Percentiles rank a stretch among this genome's conserved stretches.
These are phyloP conservation scores for Sugiyamaella americana DNA, from an alignment of 805 yeast genomes.

Conservation along the genomic window DNA sequence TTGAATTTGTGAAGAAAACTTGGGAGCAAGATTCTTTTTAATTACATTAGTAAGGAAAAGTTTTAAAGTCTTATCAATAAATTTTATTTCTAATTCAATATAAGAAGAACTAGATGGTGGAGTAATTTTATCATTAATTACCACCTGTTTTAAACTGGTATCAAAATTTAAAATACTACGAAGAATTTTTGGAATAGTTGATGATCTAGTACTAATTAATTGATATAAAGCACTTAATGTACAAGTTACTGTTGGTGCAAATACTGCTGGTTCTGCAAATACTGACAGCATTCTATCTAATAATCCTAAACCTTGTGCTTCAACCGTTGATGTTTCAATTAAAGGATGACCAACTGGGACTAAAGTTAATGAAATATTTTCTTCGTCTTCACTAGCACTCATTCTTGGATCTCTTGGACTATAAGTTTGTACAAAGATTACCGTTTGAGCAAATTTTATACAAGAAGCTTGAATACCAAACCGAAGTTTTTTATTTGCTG, in stretches of 20 bases:
- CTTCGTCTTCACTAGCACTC: conserved; percentile 7
- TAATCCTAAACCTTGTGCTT: conserved; percentile 64
- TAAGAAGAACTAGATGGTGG: neutral
- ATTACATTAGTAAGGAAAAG: conserved; percentile 23
- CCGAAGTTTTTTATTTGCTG: conserved; percentile 21
- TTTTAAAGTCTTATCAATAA: conserved; percentile 53
- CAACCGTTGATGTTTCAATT: conserved; percentile 48
- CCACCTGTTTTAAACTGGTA: conserved; percentile 19
- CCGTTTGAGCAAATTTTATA: conserved; percentile 62
- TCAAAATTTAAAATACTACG: conserved; percentile 56
- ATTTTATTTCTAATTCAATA: conserved; percentile 52
- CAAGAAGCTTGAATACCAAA: conserved; percentile 59
- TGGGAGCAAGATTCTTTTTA: conserved; percentile 28
- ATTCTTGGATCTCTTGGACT: conserved; percentile 32
- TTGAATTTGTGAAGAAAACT: conserved; percentile 29
- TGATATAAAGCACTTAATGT: conserved; percentile 57
- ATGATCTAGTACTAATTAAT: conserved; percentile 61
- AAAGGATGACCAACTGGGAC: conserved; percentile 53
- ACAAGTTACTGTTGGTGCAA: conserved; percentile 58
- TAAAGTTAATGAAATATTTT: conserved; percentile 43
- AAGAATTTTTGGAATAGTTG: conserved; percentile 48
- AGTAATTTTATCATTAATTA: conserved; percentile 28
- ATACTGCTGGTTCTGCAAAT: conserved; percentile 49
- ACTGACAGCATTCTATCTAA: conserved; percentile 58
- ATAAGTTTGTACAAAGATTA: conserved; percentile 50